Base-by-base conservation (phyloP, 306 rosid genomes). In the Castanea crenata region DNA sequence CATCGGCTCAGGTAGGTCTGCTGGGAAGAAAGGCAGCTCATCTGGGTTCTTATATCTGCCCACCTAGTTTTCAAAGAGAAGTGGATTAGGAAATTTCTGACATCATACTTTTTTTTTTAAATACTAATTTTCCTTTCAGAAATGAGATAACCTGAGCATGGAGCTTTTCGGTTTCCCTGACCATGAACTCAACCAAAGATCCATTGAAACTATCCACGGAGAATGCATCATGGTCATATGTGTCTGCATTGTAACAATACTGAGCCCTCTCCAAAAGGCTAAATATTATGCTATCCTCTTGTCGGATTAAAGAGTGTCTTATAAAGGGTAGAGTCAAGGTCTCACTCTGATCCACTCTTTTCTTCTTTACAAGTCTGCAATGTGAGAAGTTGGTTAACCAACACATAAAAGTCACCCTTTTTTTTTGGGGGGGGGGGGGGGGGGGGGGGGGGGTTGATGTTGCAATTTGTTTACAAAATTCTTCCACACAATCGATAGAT, bases 1-100 rank as follows among this genome's bases (percentile, higher is more conserved):
- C 84, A 79, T 41, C 12, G 91, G 89, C 27, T 83, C 78, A 18
- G 92, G 89, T 51, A 88, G 71, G 75, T 59, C 14, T 1, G 59
- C 41, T 29, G 89, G 84, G 80, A 88, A 88, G 79, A 92, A 92
- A 65, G 97, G 85, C 74, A 88, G 90, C 73, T 92, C 94, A 71
- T 90, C 92, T 0, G 94, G 94, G 58, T 89, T 88, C 73, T 27
- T 79, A 84, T 92, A 92, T 79, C 94, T 88, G 19, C 94, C 97
- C 59, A 90, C 90, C 97, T 91, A 55, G 57, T 69, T 52, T 75
- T 64, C 81, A 83, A 67, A 86, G 56, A 16, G 18, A 76, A 76
- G 21, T 20, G 63, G 77, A 69, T 71, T 27, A 86, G 34, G 71
- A 73, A 76, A 57, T 4, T 23, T 31, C 14, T 69, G 58, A 10